A percentile compares a stretch with the other conserved stretches of the same genome.
Conservation (phyloP, 2,329 filamentous ascomycete species). For the Colletotrichum salicis region DNA sequence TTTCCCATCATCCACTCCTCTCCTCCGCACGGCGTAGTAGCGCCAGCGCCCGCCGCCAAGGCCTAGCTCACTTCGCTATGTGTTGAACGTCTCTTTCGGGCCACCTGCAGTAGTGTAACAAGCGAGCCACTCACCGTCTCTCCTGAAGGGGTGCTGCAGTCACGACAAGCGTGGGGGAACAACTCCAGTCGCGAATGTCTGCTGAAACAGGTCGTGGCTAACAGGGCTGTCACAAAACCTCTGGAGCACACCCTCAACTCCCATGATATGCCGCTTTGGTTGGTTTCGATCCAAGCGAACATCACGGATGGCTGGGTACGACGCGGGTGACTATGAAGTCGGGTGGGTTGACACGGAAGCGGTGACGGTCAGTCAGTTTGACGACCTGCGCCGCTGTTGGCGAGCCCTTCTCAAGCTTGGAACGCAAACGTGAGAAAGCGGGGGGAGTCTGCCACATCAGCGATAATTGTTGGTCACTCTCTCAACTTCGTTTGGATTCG, state of each 20-base stretch:
- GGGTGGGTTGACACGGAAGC: not conserved
- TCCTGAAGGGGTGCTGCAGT: not conserved
- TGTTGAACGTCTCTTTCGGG: conserved; percentile 10
- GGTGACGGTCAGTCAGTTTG: conserved; percentile 9
- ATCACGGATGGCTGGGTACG: conserved; percentile 6
- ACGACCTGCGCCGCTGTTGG: not conserved
- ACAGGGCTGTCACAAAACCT: conserved; percentile 19
- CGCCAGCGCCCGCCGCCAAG: conserved; percentile 8
- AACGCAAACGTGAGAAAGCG: not conserved
- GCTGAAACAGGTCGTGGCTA: conserved; percentile 32
- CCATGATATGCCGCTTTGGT: conserved; percentile 4
- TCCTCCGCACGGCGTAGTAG: not conserved
- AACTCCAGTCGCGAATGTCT: not conserved
- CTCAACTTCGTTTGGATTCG: not conserved
- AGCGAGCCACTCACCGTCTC: conserved; percentile 31
- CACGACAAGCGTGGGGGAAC: conserved; percentile 23
- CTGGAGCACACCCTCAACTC: conserved; percentile 24
- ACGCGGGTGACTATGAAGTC: conserved; percentile 18
- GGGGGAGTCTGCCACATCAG: not conserved
- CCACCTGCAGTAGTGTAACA: conserved; percentile 31
- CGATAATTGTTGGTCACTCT: not conserved
- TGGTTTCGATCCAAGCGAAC: conserved; percentile 5
- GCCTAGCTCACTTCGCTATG: conserved; percentile 19
- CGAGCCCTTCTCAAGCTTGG: not conserved
- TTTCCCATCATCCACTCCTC: conserved; percentile 6